Conservation (phyloP, 2,329 filamentous ascomycete species). For the Ophiobolus disseminans region DNA sequence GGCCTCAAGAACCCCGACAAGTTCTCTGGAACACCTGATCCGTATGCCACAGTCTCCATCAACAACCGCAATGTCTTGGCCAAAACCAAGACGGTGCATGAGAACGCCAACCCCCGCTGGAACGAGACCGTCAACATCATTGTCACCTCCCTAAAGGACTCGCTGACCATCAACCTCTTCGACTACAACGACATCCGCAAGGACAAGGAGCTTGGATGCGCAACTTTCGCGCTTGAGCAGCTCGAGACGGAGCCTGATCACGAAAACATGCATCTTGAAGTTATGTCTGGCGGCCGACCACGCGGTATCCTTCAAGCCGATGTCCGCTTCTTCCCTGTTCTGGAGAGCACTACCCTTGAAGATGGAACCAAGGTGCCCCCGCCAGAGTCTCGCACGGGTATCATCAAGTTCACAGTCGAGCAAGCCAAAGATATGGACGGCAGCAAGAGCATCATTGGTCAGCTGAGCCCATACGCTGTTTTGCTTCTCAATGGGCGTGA, state of each 20-base stretch:
- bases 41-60: conserved; percentile 84
- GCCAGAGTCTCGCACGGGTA: conserved; percentile 91
- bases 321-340: conserved; percentile 92
- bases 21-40: conserved; percentile 89
- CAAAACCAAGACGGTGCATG: conserved; percentile 84
- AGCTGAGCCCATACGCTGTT: conserved; percentile 88
- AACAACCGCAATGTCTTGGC: conserved; percentile 83
- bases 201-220: conserved; percentile 90
- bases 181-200: conserved; percentile 97
- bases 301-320: conserved; percentile 82
- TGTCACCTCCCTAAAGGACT: conserved; percentile 87
- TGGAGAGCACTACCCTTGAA: conserved; percentile 73
- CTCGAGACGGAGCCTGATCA: conserved; percentile 78
- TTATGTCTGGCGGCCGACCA: conserved; percentile 82
- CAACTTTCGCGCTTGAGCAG: conserved; percentile 83
- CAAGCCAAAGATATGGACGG: conserved; percentile 96
- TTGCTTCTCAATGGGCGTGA: conserved; percentile 92
- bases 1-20: conserved; percentile 95
- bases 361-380: conserved; percentile 81
- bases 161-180: conserved; percentile 81
- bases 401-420: conserved; percentile 89
- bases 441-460: conserved; percentile 87
- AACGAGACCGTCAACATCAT: conserved; percentile 97
- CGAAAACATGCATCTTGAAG: conserved; percentile 84
- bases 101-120: conserved; percentile 89